Base-by-base conservation (phyloP, 257 asterid genomes). In the Perilla frutescens region DNA sequence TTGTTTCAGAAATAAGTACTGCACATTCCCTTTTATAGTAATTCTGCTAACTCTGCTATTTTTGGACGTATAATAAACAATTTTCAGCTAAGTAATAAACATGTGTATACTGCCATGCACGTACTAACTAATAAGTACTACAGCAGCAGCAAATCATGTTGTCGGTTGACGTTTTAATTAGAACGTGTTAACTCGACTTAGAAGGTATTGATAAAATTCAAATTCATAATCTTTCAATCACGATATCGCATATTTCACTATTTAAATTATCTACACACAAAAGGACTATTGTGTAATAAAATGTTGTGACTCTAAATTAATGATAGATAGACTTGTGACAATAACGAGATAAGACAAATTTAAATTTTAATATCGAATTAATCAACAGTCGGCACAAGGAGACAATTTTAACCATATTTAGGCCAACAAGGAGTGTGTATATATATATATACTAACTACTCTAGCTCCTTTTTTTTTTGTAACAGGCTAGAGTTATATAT, bases 361-460 rank as follows among this genome's bases (percentile, higher is more conserved):
- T 0, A 2, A 34, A 34, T 2, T 34, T 34, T 2, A 34, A 34
- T 34, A 4, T 34, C 37, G 37, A 34, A 34, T 34, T 34, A 34
- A 34, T 34, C 13, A 64, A 34, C 4, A 34, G 4, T 45, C 12
- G 29, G 7, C 41, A 11, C 43, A 11, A 7, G 43, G 70, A 45
- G 70, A 65, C 57, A 65, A 65, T 65, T 65, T 45, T 65, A 47
- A 51, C 76, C 53, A 37, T 61, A 60, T 72, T 8, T 59, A 47
- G 76, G 76, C 70, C 61, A 61, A 60, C 76, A 71, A 47, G 13
- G 5, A 70, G 26, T 20, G 1, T 20, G 1, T 20, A 20, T 20
- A 20, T 20, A 20, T 20, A 20, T 20, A 20, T 1, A 20, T 1
- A 11, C 76, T 34, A 61, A 11, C 41, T 60, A 32, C 9, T 45